Base-by-base conservation (phyloP, 441 rosid species). In the Codiaeum variegatum region DNA sequence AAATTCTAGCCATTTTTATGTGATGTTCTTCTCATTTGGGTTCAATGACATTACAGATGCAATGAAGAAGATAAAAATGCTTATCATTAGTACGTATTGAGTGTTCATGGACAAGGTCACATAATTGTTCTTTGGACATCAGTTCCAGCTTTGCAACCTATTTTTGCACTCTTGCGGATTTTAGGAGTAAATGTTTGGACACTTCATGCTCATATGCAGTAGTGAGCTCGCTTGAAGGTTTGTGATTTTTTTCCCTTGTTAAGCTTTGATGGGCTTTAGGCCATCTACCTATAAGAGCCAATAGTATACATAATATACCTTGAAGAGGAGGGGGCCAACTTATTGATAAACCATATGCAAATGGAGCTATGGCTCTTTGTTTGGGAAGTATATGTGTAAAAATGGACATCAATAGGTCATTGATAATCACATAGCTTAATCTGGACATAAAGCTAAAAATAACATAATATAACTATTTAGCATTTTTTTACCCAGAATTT, bases 81-180 rank as follows among this genome's bases (percentile, higher is more conserved):
- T 23, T 86, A 88, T 76, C 83, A 93, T 77, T 93, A 91, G 77
- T 95, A 93, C 76, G 82, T 91, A 80, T 85, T 95, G 81, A 91
- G 97, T 72, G 86, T 91, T 77, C 98, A 93, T 81, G 98, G 98
- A 73, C 91, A 89, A 84, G 97, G 98, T 66, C 90, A 97, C 70
- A 87, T 97, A 49, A 90, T 95, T 82, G 96, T 93, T 76, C 93
- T 95, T 83, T 93, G 98, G 76, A 93, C 99, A 64, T 95, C 99
- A 67, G 90, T 95, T 80, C 94, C 96, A 62, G 98, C 97, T 78
- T 79, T 93, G 84, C 95, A 97, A 58, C 97, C 93, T 77, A 81
- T 89, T 77, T 87, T 92, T 83, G 87, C 97, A 66, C 72, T 90
- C 44, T 76, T 91, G 83, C 87, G 87, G 67, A 84, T 90, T 84